Evolutionary conservation across 2,329 filamentous ascomycete genomes (phyloP).

Genomic region (Ascochyta lentis): DNA sequence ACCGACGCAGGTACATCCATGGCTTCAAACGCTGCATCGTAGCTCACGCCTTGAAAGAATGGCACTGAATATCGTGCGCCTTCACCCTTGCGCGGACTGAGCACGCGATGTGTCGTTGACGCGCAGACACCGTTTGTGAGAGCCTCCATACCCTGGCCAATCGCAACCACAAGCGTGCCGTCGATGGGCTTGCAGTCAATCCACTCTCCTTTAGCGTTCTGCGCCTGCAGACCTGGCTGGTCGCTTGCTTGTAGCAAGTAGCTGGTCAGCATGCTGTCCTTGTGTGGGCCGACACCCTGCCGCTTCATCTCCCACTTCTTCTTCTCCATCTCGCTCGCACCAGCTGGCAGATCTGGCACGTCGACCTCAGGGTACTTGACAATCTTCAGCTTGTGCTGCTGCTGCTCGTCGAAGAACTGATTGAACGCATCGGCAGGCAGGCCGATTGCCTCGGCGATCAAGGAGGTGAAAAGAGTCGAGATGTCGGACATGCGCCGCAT

Average conservation of each 20-base stretch:
- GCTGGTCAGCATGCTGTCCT: conserved; percentile 82
- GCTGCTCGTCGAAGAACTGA: conserved; percentile 74
- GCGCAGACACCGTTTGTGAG: conserved; percentile 83
- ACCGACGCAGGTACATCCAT: conserved; percentile 73
- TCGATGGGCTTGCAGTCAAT: conserved; percentile 79
- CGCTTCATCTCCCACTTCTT: conserved; percentile 61
- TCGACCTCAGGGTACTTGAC: conserved; percentile 79
- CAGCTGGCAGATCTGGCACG: conserved; percentile 36
- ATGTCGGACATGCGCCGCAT: conserved; percentile 77
- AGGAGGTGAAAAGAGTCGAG: conserved; percentile 75
- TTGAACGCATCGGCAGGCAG: conserved; percentile 73
- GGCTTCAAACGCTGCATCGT: conserved; percentile 80
- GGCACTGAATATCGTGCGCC: conserved; percentile 81
- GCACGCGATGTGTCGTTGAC: conserved; percentile 80
- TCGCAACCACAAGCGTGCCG: conserved; percentile 83
- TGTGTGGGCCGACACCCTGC: conserved; percentile 76
- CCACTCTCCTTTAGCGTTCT: conserved; percentile 80
- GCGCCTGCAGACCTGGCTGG: conserved; percentile 82
- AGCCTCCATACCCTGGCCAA: conserved; percentile 86
- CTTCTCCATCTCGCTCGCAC: conserved; percentile 41
- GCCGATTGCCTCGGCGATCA: conserved; percentile 84
- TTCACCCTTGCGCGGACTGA: conserved; percentile 72
- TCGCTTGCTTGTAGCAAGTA: conserved; percentile 80
- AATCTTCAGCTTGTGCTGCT: conserved; percentile 89
- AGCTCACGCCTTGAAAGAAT: conserved; percentile 86